These are phyloP conservation scores for Coemansia sp. DNA, from an alignment of 192 early-diverging fungal genomes.

Conservation along the genomic window DNA sequence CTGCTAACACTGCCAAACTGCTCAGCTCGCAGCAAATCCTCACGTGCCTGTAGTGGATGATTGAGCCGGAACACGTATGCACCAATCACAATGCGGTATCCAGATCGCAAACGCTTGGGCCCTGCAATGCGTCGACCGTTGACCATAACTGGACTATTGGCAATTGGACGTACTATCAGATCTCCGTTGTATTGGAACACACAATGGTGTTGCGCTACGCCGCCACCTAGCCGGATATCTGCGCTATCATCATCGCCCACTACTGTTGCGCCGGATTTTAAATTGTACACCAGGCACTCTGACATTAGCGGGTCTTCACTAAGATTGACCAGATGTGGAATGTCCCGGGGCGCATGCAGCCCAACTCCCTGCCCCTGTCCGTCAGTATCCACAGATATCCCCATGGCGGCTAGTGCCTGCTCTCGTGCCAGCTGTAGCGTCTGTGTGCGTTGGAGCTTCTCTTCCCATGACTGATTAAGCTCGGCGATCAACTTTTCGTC, in stretches of 20 bases:
- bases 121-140: slow-evolving; percentile 70
- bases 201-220: slow-evolving; percentile 69
- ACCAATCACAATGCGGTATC: slow-evolving; percentile 79
- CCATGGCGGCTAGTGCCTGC: slow-evolving; percentile 73
- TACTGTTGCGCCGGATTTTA: slow-evolving; percentile 69
- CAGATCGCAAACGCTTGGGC: slow-evolving; percentile 61
- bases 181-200: slow-evolving; percentile 63
- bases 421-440: slow-evolving; percentile 72
- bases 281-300: slow-evolving; percentile 86
- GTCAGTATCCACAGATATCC: slow-evolving; percentile 70
- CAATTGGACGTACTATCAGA: slow-evolving; percentile 63
- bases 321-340: slow-evolving; percentile 86
- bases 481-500: slow-evolving; percentile 86
- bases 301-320: slow-evolving; percentile 88
- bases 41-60: slow-evolving; percentile 74
- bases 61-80: slow-evolving; percentile 82
- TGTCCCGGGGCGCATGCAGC: slow-evolving; percentile 70
- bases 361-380: slow-evolving; percentile 59
- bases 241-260: slow-evolving; percentile 59
- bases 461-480: slow-evolving; percentile 81
- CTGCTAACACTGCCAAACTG: slow-evolving; percentile 16
- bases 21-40: slow-evolving; percentile 17
- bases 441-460: slow-evolving; percentile 71
- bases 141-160: slow-evolving; percentile 66
- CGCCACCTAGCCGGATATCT: slow-evolving; percentile 60